Evolutionary conservation across 495 filamentous ascomycete species (phyloP), one percentile per base, ranked within the genome.

Genomic region (Aspergillus nidulans): DNA sequence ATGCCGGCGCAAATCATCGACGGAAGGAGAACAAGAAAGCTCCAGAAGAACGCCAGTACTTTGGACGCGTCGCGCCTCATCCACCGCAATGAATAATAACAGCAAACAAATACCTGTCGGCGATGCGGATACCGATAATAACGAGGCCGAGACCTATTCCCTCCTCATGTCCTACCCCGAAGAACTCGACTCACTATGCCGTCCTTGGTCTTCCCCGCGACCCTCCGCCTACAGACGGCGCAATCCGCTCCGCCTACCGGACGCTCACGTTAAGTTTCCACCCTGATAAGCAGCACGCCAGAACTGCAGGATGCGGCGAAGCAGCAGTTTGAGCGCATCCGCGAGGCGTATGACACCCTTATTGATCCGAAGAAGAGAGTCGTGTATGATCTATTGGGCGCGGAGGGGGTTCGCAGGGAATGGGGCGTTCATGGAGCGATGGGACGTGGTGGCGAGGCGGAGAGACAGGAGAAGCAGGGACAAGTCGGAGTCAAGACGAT

Each of bases 231-330:
- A 74, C 77, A 25, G 68, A 76, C 5, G 58, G 73, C 20, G 71
- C 81, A 23, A 78, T 85, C 53, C 76, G 76, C 26, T 72, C 69
- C 18, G 77, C 80, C 10, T 83, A 81, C 55, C 73, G 71, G 30
- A 73, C 70, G 12, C 69, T 84, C 24, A 76, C 76, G 20, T 74
- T 80, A n/a, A 75, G 74, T 40, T 81, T 85, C 46, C 79, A 83
- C 51, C 79, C 81, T 10, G 82, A 85, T 57, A 81, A 78, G 51
- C 81, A 83, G 51, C 78, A n/a, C 82, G 1, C 49, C 72, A 16
- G 66, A 77, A 28, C 63, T 76, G 28, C 75, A 67, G 24, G 67
- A 76, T 12, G 64, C 73, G 4, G 81, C 82, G 7, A 66, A 71
- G 25, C 66, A 53, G 18, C 75, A 83, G 19, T 81, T 83, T 30